Conservation (phyloP, 2,329 filamentous ascomycete species). For the Botrytis deweyae region DNA sequence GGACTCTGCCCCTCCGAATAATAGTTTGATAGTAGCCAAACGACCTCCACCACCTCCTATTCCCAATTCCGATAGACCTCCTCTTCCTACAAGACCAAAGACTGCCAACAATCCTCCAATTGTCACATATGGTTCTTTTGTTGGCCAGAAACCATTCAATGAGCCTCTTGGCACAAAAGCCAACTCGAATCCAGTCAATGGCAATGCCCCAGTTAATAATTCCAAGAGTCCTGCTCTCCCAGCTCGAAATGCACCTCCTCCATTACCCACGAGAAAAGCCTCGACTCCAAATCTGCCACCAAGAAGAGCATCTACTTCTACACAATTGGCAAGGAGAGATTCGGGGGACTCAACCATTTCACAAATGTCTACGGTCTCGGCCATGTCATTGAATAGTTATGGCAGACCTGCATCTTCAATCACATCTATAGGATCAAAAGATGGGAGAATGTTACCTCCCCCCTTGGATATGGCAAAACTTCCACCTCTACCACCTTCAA, state of each 20-base stretch:
- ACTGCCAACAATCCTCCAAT: slow-evolving; percentile 42
- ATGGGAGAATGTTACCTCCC: slow-evolving; percentile 54
- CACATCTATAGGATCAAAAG: slow-evolving; percentile 48
- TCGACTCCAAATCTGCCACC: slow-evolving; percentile 35
- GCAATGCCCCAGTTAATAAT: slow-evolving; percentile 30
- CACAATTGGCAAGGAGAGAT: slow-evolving; percentile 46
- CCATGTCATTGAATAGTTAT: slow-evolving; percentile 46
- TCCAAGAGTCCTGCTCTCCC: slow-evolving; percentile 32
- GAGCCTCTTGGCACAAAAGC: slow-evolving; percentile 31
- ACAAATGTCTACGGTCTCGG: slow-evolving; percentile 53
- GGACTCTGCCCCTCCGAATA: slow-evolving; percentile 28
- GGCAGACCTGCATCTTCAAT: slow-evolving; percentile 45
- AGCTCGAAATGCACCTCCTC: slow-evolving; percentile 43
- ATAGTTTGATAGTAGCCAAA: slow-evolving; percentile 15
- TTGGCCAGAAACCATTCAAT: slow-evolving; percentile 32
- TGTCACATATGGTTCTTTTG: slow-evolving; percentile 33
- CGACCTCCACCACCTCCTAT: slow-evolving; percentile 59
- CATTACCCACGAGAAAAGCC: slow-evolving; percentile 51
- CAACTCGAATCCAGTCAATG: slow-evolving; percentile 34
- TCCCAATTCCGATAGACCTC: slow-evolving; percentile 44
- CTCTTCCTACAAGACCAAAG: slow-evolving; percentile 42
- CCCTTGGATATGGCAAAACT: slow-evolving; percentile 56
- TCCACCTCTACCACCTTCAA: slow-evolving; percentile 56
- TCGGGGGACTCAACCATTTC: slow-evolving; percentile 60
- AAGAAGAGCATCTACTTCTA: slow-evolving; percentile 20